Evolutionary conservation across 2,329 filamentous ascomycete genomes (phyloP).

Genomic region (Aspergillus flavus): DNA sequence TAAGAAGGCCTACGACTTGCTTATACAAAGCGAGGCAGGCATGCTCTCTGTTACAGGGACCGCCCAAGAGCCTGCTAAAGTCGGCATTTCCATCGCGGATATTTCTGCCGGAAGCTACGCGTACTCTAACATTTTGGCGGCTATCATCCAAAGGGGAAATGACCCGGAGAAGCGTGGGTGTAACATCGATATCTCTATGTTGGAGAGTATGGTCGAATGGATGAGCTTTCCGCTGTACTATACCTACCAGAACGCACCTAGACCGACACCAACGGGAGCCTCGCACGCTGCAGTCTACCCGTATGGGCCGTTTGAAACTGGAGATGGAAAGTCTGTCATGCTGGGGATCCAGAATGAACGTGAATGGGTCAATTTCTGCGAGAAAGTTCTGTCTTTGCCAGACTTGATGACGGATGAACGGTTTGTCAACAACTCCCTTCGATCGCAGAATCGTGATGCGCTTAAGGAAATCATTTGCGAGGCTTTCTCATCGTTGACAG

Average conservation of each 20-base stretch:
- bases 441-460: constrained; percentile 51
- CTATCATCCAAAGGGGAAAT: constrained; percentile 52
- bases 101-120: constrained; percentile 58
- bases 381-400: constrained; percentile 47
- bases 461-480: constrained; percentile 51
- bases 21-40: constrained; percentile 59
- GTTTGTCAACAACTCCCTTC: constrained; percentile 52
- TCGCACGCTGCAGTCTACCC: constrained; percentile 60
- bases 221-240: constrained; percentile 62
- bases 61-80: constrained; percentile 50
- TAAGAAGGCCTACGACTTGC: constrained; percentile 60
- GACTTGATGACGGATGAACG: constrained; percentile 49
- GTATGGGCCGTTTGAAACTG: constrained; percentile 58
- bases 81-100: constrained; percentile 58
- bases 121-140: constrained; percentile 55
- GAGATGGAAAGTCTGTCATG: constrained; percentile 55
- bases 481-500: constrained; percentile 43
- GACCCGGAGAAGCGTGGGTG: constrained; percentile 49
- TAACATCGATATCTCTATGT: constrained; percentile 59
- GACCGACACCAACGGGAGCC: constrained; percentile 52
- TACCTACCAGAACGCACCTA: constrained; percentile 48
- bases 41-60: constrained; percentile 56
- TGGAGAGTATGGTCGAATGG: constrained; percentile 62
- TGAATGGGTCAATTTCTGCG: constrained; percentile 57
- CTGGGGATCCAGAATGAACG: constrained; percentile 61